phyloP scores from a whole-genome alignment of 768 basidiomycete species.

The Leccinum fibrillosum region DNA sequence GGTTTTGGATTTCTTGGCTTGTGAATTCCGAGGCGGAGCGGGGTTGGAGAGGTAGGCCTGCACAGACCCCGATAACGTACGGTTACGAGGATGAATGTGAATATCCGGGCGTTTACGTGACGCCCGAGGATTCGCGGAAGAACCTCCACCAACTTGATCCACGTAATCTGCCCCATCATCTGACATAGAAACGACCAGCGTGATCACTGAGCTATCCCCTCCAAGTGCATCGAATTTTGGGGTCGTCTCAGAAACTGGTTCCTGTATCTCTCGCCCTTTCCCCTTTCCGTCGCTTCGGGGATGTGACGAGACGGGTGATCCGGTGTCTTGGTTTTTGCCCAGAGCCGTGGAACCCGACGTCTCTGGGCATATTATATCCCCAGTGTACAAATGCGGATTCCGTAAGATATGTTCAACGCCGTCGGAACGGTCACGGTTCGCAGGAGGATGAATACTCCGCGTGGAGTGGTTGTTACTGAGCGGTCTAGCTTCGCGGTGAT shows the following conservation, averaged over 20 bases:
- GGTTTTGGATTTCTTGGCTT: not conserved
- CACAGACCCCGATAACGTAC: slow-evolving; percentile 45
- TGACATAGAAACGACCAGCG: not conserved
- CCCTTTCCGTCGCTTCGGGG: slow-evolving; percentile 6
- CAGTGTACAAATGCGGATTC: not conserved
- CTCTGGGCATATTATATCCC: not conserved
- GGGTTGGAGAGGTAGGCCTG: slow-evolving; percentile 41
- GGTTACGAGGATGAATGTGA: slow-evolving; percentile 33
- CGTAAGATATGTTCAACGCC: slow-evolving; percentile 1
- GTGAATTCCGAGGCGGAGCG: not conserved
- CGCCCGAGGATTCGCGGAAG: slow-evolving; percentile 13
- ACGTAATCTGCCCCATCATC: slow-evolving; percentile 5
- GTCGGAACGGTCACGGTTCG: slow-evolving; percentile 1
- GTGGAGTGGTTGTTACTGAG: slow-evolving; percentile 3
- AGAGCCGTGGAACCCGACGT: not conserved
- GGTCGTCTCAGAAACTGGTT: not conserved
- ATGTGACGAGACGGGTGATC: not conserved
- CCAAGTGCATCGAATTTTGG: not conserved
- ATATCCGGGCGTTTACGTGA: slow-evolving; percentile 21
- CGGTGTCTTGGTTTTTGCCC: not conserved
- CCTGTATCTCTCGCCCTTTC: slow-evolving; percentile 1
- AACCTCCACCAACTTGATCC: slow-evolving; percentile 7
- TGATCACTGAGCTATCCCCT: slow-evolving; percentile 3
- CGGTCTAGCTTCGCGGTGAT: not conserved
- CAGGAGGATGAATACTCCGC: not conserved